Conservation (phyloP, 352 stramenopile species). For the Pelagophyceae sp. region DNA sequence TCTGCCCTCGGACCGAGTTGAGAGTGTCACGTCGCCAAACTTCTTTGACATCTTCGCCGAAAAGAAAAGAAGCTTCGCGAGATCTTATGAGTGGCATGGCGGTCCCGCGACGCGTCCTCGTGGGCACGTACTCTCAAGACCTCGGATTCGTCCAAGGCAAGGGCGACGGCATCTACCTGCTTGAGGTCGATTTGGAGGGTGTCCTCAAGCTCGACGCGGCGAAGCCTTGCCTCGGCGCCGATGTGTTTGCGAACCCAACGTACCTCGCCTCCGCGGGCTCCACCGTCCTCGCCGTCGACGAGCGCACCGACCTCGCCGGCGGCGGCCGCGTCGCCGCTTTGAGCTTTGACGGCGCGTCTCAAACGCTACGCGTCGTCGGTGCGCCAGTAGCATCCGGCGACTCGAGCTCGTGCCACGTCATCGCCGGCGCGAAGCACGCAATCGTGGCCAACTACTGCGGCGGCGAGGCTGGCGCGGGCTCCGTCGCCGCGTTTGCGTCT, state of each 20-base stretch:
- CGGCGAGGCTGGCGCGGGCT: not conserved
- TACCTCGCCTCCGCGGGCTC: not conserved
- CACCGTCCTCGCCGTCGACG: not conserved
- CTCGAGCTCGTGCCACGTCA: not conserved
- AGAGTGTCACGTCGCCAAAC: no score
- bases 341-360: not conserved
- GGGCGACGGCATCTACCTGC: not conserved
- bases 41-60: no score
- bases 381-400: not conserved
- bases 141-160: conserved; percentile 12
- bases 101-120: not conserved
- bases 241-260: not conserved
- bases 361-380: not conserved
- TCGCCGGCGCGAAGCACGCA: not conserved
- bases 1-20: no score
- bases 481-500: not conserved
- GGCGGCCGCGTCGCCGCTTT: not conserved
- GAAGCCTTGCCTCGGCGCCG: no score
- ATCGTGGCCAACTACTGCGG: conserved; percentile 10
- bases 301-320: not conserved
- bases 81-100: no score
- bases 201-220: not conserved
- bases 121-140: conserved; percentile 9
- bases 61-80: no score
- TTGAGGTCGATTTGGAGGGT: not conserved